phyloP scores from a whole-genome alignment of 106 monocot species.

The Vanilla planifolia region DNA sequence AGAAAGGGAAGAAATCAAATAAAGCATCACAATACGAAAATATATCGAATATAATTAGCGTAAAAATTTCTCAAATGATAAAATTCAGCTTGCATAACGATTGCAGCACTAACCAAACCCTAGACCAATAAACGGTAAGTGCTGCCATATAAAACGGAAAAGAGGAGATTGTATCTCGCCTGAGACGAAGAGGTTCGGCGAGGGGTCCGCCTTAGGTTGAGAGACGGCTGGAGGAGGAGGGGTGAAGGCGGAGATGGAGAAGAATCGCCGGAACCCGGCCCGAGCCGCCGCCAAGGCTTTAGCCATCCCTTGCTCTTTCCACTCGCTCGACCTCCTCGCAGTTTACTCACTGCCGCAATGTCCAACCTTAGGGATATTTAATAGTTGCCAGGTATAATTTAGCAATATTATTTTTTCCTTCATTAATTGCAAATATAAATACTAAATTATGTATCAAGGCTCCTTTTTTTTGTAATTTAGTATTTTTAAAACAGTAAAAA shows the following conservation, averaged over 20 bases:
- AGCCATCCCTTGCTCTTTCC: not conserved
- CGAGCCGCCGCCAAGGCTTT: slow-evolving; percentile 9
- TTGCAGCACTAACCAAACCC: not conserved
- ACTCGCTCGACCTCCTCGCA: not conserved
- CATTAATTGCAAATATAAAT: too few relatives aligned
- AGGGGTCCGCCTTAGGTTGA: slow-evolving; percentile 14
- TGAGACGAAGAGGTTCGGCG: slow-evolving; percentile 21
- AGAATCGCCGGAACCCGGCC: slow-evolving; percentile 9
- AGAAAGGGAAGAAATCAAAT: too few relatives aligned
- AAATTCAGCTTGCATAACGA: not conserved
- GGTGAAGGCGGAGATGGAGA: slow-evolving; percentile 15
- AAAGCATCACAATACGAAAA: too few relatives aligned
- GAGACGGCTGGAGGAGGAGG: slow-evolving; percentile 13
- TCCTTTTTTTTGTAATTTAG: too few relatives aligned
- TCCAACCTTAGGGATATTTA: too few relatives aligned
- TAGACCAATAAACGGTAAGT: not conserved
- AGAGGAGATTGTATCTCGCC: slow-evolving; percentile 2
- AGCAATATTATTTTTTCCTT: too few relatives aligned
- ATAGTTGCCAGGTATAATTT: too few relatives aligned
- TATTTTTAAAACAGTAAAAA: too few relatives aligned
- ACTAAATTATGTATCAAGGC: too few relatives aligned
- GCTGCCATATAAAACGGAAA: not conserved
- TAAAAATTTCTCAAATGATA: too few relatives aligned
- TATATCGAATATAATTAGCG: too few relatives aligned
- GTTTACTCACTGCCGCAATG: too few relatives aligned